Base-by-base conservation (phyloP, 805 yeast species). In the Dipodascus albidus region DNA sequence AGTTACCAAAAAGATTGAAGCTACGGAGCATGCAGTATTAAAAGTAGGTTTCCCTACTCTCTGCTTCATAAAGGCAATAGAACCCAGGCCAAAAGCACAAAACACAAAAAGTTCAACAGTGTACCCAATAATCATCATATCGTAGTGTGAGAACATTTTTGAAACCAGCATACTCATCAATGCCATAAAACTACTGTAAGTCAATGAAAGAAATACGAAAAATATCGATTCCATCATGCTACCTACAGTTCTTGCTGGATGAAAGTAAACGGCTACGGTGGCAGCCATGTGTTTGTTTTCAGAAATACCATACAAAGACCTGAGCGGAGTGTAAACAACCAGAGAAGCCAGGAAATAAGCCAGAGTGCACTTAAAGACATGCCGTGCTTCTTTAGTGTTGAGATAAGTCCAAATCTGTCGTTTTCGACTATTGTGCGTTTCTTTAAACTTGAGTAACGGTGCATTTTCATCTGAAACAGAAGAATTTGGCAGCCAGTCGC, bases 251-350 rank as follows among this genome's bases (percentile, higher is more conserved):
- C 95, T 67, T 1, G 90, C 77, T 0, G 95, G 88, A 62, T 87
- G 93, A 71, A 87, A 87, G 66, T 87, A 87, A 1, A 87, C 93
- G 1, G 87, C 84, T 8, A 83, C 83, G 0, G 95, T 87, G 41
- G 95, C 88, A 2, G 84, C 81, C 58, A 85, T 76, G 70, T 87
- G 96, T 64, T 87, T 87, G 9, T 85, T 80, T 66, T 85, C 90
- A 23, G 85, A 74, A 35, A 68, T 64, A 0, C 95, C 95, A 47
- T 85, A 63, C 1, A 80, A 55, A 9, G 81, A 74, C 2, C 67
- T 54, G 15, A 62, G 50, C 3, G 69, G 67, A n/a, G 67, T 59
- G 64, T 83, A 85, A 17, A 87, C 93, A 0, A 82, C 86, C 54
- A 85, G 62, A 0, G 95, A 83, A 1, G 89, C 91, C 1, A 86